Evolutionary conservation across 768 basidiomycete genomes (phyloP).

Genomic region (Tricholoma sp.): DNA sequence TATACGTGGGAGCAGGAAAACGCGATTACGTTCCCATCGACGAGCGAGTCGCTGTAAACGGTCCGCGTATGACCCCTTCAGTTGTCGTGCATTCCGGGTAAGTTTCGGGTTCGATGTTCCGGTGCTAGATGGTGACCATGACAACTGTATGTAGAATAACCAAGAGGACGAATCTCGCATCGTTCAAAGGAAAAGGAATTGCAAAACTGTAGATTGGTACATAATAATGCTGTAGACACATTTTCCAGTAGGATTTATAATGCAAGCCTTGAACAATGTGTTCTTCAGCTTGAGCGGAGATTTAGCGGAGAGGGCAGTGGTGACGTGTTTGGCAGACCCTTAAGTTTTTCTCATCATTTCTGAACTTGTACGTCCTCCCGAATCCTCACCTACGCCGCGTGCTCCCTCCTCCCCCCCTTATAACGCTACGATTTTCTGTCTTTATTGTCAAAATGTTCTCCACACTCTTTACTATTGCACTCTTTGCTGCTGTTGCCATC

Average conservation of each 20-base stretch:
- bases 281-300: not conserved
- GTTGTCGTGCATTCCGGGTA: slow-evolving; percentile 71
- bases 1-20: slow-evolving; percentile 72
- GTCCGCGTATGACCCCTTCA: slow-evolving; percentile 54
- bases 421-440: slow-evolving; percentile 22
- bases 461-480: slow-evolving; percentile 70
- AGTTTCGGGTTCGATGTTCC: slow-evolving; percentile 23
- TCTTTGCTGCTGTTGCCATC: slow-evolving; percentile 56
- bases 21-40: slow-evolving; percentile 71
- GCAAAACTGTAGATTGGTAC: slow-evolving; percentile 38
- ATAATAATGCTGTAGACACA: slow-evolving; percentile 3
- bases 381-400: slow-evolving; percentile 23
- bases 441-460: slow-evolving; percentile 59
- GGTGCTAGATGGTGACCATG: slow-evolving; percentile 31
- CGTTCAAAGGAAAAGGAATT: slow-evolving; percentile 46
- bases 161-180: slow-evolving; percentile 62
- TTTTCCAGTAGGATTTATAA: too few species aligned
- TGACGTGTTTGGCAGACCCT: not conserved
- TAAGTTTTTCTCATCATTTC: not conserved
- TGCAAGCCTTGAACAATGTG: slow-evolving; percentile 2
- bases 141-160: slow-evolving; percentile 46
- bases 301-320: not conserved
- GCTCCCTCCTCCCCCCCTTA: slow-evolving; percentile 22
- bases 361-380: slow-evolving; percentile 14
- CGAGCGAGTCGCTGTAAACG: slow-evolving; percentile 51